These are phyloP conservation scores for Beauveria caledonica DNA, from an alignment of 2,329 filamentous ascomycete genomes.

Conservation along the genomic window DNA sequence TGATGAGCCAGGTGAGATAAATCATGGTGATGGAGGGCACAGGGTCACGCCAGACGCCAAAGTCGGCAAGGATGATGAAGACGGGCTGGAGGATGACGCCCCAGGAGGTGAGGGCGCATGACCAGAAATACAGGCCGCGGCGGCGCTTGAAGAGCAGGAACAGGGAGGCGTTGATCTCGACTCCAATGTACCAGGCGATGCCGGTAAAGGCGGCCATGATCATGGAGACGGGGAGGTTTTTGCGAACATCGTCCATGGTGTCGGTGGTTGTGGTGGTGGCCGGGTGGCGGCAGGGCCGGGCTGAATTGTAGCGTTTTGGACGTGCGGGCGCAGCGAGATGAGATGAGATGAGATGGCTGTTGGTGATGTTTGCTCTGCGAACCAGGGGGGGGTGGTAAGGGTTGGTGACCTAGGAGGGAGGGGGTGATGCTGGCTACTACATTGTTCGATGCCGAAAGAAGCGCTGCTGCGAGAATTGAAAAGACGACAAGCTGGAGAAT, in stretches of 20 bases:
- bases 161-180: conserved; percentile 23
- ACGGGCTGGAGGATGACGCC: conserved; percentile 27
- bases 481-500: too few relatives aligned
- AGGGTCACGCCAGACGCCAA: conserved; percentile 15
- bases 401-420: too few relatives aligned
- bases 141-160: conserved; percentile 23
- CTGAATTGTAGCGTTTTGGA: neutral
- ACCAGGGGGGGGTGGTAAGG: too few relatives aligned
- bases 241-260: conserved; percentile 15
- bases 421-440: too few relatives aligned
- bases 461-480: too few relatives aligned
- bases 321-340: neutral
- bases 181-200: conserved; percentile 25
- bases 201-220: conserved; percentile 28
- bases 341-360: neutral
- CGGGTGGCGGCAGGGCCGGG: too few relatives aligned
- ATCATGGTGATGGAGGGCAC: conserved; percentile 15
- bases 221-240: conserved; percentile 22
- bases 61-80: conserved; percentile 35
- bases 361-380: too few relatives aligned
- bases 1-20: conserved; percentile 23
- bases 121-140: conserved; percentile 26
- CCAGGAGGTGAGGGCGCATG: conserved; percentile 21
- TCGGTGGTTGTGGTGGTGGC: neutral
- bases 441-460: too few relatives aligned